Evolutionary conservation across 2,329 filamentous ascomycete species (phyloP).

Genomic region (Ambrosiella xylebori): DNA sequence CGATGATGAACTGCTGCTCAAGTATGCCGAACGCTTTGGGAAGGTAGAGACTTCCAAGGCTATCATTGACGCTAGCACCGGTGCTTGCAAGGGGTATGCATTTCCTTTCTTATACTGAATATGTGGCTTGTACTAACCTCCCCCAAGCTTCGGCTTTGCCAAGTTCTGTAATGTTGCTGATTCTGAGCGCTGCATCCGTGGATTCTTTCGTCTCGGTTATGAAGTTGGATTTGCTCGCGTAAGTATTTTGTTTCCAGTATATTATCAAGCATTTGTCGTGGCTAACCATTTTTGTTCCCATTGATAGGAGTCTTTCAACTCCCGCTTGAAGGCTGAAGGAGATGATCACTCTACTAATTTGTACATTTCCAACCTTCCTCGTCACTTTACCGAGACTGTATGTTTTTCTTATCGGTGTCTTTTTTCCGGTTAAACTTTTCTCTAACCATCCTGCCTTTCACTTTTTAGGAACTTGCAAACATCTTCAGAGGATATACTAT

Average conservation of each 20-base stretch:
- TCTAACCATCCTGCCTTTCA: slow-evolving; percentile 14
- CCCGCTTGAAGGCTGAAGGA: slow-evolving; percentile 87
- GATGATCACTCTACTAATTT: slow-evolving; percentile 84
- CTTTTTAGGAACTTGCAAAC: slow-evolving; percentile 48
- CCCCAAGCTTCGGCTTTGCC: slow-evolving; percentile 85
- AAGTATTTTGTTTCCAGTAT: slow-evolving; percentile 20
- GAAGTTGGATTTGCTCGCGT: slow-evolving; percentile 95
- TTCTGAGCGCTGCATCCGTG: slow-evolving; percentile 89
- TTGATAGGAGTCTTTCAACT: slow-evolving; percentile 83
- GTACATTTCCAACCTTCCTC: slow-evolving; percentile 93
- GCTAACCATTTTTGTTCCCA: slow-evolving; percentile 16
- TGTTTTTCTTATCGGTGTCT: slow-evolving; percentile 20
- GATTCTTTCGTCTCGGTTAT: slow-evolving; percentile 85
- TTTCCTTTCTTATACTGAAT: neutral
- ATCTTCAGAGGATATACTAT: slow-evolving; percentile 71
- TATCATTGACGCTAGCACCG: slow-evolving; percentile 87
- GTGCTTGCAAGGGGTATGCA: slow-evolving; percentile 88
- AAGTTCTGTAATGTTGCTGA: slow-evolving; percentile 79
- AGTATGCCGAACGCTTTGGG: slow-evolving; percentile 75
- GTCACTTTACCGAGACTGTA: slow-evolving; percentile 78
- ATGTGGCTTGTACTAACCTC: neutral
- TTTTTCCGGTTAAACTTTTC: neutral
- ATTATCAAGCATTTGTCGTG: neutral
- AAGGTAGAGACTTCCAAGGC: slow-evolving; percentile 94
- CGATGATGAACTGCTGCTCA: slow-evolving; percentile 72